These are phyloP conservation scores for Zizania latifolia DNA, from an alignment of 176 grass and related monocot species.

Conservation along the genomic window DNA sequence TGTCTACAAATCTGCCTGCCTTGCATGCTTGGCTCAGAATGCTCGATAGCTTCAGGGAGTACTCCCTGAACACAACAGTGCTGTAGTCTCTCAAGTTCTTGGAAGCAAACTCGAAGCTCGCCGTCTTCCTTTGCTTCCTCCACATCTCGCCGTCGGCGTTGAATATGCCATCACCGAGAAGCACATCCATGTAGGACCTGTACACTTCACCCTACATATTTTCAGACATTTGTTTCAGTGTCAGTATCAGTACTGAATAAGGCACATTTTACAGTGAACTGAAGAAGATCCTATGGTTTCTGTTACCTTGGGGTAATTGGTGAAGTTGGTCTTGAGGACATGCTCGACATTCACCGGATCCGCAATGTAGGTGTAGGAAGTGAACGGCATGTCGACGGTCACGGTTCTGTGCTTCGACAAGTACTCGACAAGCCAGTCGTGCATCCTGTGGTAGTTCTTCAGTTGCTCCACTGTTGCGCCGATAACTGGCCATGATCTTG, in stretches of 20 bases:
- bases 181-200: conserved; percentile 79
- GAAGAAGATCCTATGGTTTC: neutral
- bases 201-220: conserved; percentile 54
- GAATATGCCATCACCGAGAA: conserved; percentile 88
- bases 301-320: conserved; percentile 89
- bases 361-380: conserved; percentile 83
- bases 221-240: neutral
- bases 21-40: conserved; percentile 60
- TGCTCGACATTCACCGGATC: conserved; percentile 80
- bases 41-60: conserved; percentile 71
- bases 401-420: conserved; percentile 47
- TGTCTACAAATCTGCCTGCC: conserved; percentile 42
- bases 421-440: conserved; percentile 79
- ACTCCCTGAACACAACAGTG: conserved; percentile 72
- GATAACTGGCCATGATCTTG: conserved; percentile 70
- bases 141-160: conserved; percentile 85
- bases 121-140: conserved; percentile 88
- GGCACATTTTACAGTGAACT: neutral
- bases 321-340: conserved; percentile 86
- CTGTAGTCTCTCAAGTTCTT: conserved; percentile 88
- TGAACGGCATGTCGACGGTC: conserved; percentile 77
- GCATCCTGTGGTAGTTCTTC: conserved; percentile 86
- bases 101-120: conserved; percentile 87
- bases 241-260: neutral
- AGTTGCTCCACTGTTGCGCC: conserved; percentile 71